Evolutionary conservation across 306 rosid species (phyloP), one percentile per base, ranked within the genome.

Genomic region (Fragaria nilgerrensis): DNA sequence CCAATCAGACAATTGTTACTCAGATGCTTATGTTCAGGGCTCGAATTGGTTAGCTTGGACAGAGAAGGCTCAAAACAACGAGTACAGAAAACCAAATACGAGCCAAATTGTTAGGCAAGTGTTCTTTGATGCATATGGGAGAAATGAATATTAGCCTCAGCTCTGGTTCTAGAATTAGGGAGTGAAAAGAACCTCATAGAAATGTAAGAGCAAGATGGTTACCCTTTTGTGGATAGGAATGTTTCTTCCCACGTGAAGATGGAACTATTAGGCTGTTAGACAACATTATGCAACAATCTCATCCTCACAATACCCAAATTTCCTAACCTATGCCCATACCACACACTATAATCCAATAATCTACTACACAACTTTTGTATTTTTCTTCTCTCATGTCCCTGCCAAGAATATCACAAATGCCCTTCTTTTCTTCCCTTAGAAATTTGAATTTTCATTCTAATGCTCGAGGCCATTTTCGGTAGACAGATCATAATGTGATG

Each of bases 261-360:
- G 71, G 27, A 25, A 79, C 75, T 32, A 68, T 82, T 77, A 84
- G 85, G 78, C 66, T 29, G 65, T 84, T 79, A 80, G 87, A 85
- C 70, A 37, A 66, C 70, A 65, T 37, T 87, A 82, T 78, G 84
- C 83, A 76, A 65, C 84, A 25, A 85, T 87, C 93, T 89, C 91
- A 90, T 91, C 92, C 89, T 75, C 65, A 75, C 81, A 78, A 32
- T 32, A 32, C 65, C 75, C 67, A 84, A 73, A 64, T 82, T 10
- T 68, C 69, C 47, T 17, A 19, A 19, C 72, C 77, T 32, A 74
- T 81, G 73, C 87, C 83, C 85, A 78, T 85, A 83, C 97, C 89
- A 85, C 93, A 88, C 87, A 78, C 75, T 83, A 64, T 45, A 53
- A 86, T 75, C 48, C 39, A 66, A 44, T 64, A 64, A 64, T 10